Evolutionary conservation across 2,329 filamentous ascomycete species (phyloP), one percentile per base, ranked within the genome.

Genomic region (Zelopaecilomyces penicillatus): DNA sequence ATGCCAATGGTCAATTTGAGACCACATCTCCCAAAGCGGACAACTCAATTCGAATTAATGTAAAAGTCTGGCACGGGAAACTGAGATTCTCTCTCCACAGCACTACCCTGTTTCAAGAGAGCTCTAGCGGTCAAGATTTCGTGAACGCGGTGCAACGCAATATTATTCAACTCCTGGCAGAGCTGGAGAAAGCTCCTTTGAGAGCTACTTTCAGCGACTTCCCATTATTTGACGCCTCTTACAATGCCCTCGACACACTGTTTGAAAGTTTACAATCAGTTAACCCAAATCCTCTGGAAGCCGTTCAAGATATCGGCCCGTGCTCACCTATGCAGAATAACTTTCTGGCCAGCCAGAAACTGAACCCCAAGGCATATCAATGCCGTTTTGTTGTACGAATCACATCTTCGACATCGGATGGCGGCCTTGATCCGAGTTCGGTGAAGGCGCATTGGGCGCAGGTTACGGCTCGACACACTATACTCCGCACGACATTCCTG

Each of bases 261-360:
- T 19, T 19, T 19, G 19, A 19, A 19, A 19, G 19, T 19, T 19
- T 19, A 19, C 19, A 19, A 5, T 19, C 35, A 30, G 34, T 41
- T 34, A 37, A 10, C 11, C 34, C 39, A 30, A 30, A 32, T 10
- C 32, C 39, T 10, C 7, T 42, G 28, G 34, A 27, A 12, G 41
- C 37, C 6, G 33, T 47, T n/a, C 33, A 47, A 34, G 30, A 30
- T 12, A 44, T 47, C n/a, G 36, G 30, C 7, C 45, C 45, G 11
- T 47, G 45, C 42, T 47, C 45, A 28, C 29, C 42, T 28, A 38
- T 44, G 27, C 45, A 47, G 36, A 32, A 47, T 4, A 38, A 28
- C 19, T 44, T 47, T 38, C 29, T 47, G 4, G 29, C 44, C n/a
- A 41, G 37, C 42, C 37, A 37, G 29, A 19, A 28, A 9, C 32